A percentile compares a stretch with the other conserved stretches of the same genome.
Conservation (phyloP, 2,329 filamentous ascomycete species). For the Arthroderma uncinatum region DNA sequence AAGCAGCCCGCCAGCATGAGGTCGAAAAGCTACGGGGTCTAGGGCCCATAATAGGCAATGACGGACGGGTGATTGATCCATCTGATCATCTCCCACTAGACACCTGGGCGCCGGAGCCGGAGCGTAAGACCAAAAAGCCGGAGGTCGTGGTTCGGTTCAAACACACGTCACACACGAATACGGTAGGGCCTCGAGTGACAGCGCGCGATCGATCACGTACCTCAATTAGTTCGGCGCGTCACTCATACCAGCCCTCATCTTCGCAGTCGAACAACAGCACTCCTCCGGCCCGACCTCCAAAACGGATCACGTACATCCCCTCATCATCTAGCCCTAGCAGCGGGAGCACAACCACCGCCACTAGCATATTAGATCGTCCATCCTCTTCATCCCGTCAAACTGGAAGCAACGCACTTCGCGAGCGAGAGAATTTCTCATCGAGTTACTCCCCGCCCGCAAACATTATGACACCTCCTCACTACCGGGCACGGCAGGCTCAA, state of each 20-base stretch:
- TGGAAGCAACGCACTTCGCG: neutral
- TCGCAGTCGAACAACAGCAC: neutral
- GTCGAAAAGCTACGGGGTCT: slow-evolving; percentile 32
- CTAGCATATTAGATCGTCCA: slow-evolving; percentile 12
- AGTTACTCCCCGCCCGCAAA: slow-evolving; percentile 6
- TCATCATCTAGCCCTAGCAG: slow-evolving; percentile 11
- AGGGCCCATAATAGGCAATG: slow-evolving; percentile 51
- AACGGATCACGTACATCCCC: slow-evolving; percentile 3
- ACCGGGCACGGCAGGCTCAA: neutral
- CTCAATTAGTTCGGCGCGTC: slow-evolving; percentile 24
- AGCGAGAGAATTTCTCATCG: slow-evolving; percentile 1
- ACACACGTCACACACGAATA: slow-evolving; percentile 23
- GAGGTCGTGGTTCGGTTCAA: slow-evolving; percentile 40
- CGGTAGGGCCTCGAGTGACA: slow-evolving; percentile 17
- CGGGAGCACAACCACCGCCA: slow-evolving; percentile 16
- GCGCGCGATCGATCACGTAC: slow-evolving; percentile 14
- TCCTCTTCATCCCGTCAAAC: slow-evolving; percentile 19
- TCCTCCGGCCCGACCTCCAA: slow-evolving; percentile 12
- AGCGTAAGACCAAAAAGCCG: slow-evolving; percentile 43
- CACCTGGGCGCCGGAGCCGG: slow-evolving; percentile 56
- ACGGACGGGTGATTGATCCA: slow-evolving; percentile 54
- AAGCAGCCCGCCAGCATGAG: slow-evolving; percentile 29
- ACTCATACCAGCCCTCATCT: slow-evolving; percentile 13
- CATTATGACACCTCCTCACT: slow-evolving; percentile 6
- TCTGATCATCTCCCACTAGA: slow-evolving; percentile 54